Evolutionary conservation across 345 rosid genomes (phyloP).

Genomic region (Salix suchowensis): DNA sequence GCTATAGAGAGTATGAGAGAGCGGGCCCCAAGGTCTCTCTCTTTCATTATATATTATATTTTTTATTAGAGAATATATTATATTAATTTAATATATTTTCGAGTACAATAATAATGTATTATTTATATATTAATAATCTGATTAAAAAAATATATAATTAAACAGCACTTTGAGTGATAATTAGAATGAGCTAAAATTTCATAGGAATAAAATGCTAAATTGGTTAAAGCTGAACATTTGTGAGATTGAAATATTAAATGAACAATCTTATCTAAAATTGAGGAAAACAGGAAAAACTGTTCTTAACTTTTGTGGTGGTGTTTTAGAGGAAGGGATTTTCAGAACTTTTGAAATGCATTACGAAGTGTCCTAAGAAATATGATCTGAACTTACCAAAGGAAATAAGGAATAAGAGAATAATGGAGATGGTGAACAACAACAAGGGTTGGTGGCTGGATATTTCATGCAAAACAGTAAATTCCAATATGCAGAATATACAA

Average conservation of each 20-base stretch:
- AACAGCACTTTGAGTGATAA: neutral
- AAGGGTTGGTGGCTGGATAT: neutral
- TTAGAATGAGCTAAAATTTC: neutral
- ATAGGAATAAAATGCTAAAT: neutral
- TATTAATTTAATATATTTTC: too few relatives aligned
- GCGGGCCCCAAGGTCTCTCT: neutral
- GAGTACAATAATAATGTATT: neutral
- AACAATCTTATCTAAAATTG: neutral
- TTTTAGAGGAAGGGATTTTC: neutral
- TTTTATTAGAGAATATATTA: too few relatives aligned
- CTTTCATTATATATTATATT: neutral
- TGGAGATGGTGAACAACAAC: neutral
- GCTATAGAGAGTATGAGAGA: neutral
- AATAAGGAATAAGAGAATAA: neutral
- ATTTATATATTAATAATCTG: too few relatives aligned
- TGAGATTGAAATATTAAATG: neutral
- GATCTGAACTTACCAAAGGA: neutral
- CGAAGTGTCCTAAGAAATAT: neutral
- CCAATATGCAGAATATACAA: neutral
- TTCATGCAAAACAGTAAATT: neutral
- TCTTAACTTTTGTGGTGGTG: neutral
- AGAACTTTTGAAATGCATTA: neutral
- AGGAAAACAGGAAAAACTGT: neutral
- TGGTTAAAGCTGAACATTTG: neutral
- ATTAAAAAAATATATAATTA: too few relatives aligned